Conservation (phyloP, 768 basidiomycete genomes). For the Phaffia australis region DNA sequence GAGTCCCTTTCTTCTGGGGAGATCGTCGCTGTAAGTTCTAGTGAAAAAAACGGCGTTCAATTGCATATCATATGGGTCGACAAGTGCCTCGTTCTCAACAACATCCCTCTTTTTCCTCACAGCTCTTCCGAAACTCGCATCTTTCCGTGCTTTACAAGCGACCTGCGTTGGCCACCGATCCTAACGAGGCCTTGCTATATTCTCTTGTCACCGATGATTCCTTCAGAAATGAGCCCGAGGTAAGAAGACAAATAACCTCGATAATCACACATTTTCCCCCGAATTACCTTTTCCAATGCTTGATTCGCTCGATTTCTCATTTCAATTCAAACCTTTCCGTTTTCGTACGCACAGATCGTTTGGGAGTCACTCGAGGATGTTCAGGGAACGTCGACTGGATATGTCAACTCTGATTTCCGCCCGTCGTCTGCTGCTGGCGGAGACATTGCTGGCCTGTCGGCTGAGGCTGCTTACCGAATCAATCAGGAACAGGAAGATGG, state of each 20-base stretch:
- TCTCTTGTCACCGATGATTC: slow-evolving; percentile 75
- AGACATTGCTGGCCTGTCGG: slow-evolving; percentile 45
- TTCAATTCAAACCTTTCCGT: too few relatives aligned
- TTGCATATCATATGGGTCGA: background rate
- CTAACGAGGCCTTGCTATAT: slow-evolving; percentile 49
- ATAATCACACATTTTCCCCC: background rate
- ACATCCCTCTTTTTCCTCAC: background rate
- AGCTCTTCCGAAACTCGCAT: slow-evolving; percentile 78
- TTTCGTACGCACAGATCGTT: slow-evolving; percentile 44
- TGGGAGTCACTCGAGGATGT: slow-evolving; percentile 88
- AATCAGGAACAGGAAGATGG: slow-evolving; percentile 7
- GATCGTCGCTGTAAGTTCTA: slow-evolving; percentile 25
- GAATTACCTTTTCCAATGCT: background rate
- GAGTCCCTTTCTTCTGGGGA: slow-evolving; percentile 16
- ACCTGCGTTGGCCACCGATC: slow-evolving; percentile 28
- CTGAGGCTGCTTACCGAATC: slow-evolving; percentile 22
- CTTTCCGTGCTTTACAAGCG: slow-evolving; percentile 73
- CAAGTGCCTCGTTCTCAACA: too few relatives aligned
- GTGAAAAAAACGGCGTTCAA: slow-evolving; percentile 46
- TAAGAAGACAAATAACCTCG: background rate
- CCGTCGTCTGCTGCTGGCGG: slow-evolving; percentile 56
- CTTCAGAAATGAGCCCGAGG: slow-evolving; percentile 59
- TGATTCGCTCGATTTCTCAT: background rate
- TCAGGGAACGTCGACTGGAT: slow-evolving; percentile 64
- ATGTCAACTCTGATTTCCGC: slow-evolving; percentile 63